Conservation (phyloP, 2,329 filamentous ascomycete species). For the Parasarocladium wereldwijsianum region DNA sequence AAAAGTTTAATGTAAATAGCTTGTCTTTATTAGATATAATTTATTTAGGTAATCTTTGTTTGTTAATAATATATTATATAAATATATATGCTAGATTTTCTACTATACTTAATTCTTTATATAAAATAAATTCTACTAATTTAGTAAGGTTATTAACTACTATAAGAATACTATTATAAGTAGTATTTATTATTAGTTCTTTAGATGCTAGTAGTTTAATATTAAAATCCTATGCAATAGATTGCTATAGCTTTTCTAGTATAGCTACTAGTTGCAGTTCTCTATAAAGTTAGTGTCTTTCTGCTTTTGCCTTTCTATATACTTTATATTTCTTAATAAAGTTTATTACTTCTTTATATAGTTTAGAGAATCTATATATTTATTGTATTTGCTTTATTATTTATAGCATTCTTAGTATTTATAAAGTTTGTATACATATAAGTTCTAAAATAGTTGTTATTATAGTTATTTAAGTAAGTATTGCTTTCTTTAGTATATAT, state of each 20-base stretch:
- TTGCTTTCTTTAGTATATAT: no score
- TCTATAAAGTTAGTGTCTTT: slow-evolving; percentile 6
- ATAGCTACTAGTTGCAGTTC: slow-evolving; percentile 6
- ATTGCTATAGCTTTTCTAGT: slow-evolving; percentile 4
- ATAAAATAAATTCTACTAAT: slow-evolving; percentile 4
- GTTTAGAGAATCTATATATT: slow-evolving; percentile 3
- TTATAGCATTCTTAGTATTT: slow-evolving; percentile 1
- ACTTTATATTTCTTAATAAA: slow-evolving; percentile 1
- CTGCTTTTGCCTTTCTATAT: slow-evolving; percentile 2
- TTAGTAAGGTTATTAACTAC: slow-evolving; percentile 5
- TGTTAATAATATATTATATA: slow-evolving; percentile 5
- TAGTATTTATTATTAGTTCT: slow-evolving; percentile 3
- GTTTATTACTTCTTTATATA: slow-evolving; percentile 3
- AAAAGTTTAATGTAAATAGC: slow-evolving; percentile 2
- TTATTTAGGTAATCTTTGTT: slow-evolving; percentile 3
- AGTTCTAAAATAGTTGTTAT: no score
- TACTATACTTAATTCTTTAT: no score
- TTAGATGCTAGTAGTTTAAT: neutral
- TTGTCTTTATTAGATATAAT: slow-evolving; percentile 6
- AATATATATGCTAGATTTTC: no score
- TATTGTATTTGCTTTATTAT: slow-evolving; percentile 2
- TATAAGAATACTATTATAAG: slow-evolving; percentile 7
- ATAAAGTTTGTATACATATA: no score
- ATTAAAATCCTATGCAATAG: slow-evolving; percentile 5
- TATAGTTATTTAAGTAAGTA: no score